A percentile compares a stretch with the other conserved stretches of the same genome.
Evolutionary conservation across 495 filamentous ascomycete genomes (phyloP).

Genomic region (Lasiosphaeria miniovina): DNA sequence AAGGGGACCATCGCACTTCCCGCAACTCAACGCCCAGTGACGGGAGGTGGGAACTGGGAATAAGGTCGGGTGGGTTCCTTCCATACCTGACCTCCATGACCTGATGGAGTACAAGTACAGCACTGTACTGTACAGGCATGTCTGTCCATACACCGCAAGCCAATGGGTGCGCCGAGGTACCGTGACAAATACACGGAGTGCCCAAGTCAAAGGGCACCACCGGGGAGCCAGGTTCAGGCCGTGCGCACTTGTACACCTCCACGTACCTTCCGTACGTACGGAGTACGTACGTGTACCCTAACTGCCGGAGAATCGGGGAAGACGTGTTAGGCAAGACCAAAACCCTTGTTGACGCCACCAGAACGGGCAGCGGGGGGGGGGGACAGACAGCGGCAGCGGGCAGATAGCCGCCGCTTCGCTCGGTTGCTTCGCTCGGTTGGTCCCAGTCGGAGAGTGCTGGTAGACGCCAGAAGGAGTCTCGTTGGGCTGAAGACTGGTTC

Average conservation of each 20-base stretch:
- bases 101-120: no score
- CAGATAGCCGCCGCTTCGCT: neutral
- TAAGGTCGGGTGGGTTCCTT: no score
- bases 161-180: neutral
- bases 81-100: no score
- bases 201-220: no score
- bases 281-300: neutral
- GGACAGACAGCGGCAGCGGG: neutral
- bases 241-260: no score
- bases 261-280: neutral
- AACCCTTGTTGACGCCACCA: neutral
- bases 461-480: constrained; percentile 2
- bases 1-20: neutral
- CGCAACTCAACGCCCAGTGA: neutral
- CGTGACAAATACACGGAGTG: neutral
- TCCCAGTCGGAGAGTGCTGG: neutral
- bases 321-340: neutral
- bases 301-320: neutral
- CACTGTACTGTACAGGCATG: no score
- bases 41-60: no score
- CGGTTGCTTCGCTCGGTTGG: neutral
- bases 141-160: neutral
- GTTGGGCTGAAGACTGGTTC: no score
- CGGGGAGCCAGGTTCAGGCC: no score
- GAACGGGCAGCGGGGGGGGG: neutral